Conservation (phyloP, 192 early-diverging fungal genomes). For the Coemansia sp. region DNA sequence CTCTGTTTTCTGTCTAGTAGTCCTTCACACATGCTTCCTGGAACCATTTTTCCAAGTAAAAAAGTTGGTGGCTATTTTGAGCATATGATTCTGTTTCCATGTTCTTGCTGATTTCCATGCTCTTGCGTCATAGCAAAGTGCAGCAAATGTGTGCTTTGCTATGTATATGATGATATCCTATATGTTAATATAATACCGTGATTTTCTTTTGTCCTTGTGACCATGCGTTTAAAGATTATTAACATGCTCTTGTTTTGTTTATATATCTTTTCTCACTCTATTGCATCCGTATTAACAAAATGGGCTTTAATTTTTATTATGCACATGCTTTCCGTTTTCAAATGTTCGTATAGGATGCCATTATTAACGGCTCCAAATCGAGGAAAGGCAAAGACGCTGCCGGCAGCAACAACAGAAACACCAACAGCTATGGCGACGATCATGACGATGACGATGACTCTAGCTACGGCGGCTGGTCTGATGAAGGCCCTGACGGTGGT, state of each 20-base stretch:
- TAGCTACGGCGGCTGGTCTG: conserved; percentile 23
- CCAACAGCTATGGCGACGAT: neutral
- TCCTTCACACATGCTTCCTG: neutral
- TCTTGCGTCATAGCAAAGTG: too few relatives aligned
- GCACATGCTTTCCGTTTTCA: neutral
- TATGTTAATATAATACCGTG: too few relatives aligned
- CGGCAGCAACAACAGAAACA: neutral
- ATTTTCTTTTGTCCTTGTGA: too few relatives aligned
- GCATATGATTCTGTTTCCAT: too few relatives aligned
- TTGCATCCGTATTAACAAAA: neutral
- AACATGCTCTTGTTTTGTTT: too few relatives aligned
- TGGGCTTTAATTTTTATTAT: neutral
- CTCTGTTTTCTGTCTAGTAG: neutral
- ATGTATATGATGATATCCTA: too few relatives aligned
- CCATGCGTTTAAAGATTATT: too few relatives aligned
- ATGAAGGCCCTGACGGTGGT: conserved; percentile 15
- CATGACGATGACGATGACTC: conserved; percentile 8
- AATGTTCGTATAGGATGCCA: neutral
- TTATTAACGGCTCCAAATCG: neutral
- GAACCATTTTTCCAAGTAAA: neutral
- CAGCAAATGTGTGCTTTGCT: too few relatives aligned
- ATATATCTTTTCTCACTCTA: too few relatives aligned
- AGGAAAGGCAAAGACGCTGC: neutral
- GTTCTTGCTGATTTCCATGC: too few relatives aligned
- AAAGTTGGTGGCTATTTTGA: too few relatives aligned